Percentiles rank a stretch among this genome's conserved stretches.
Evolutionary conservation across 306 rosid species (phyloP).

Genomic region (Canavalia ensiformis): DNA sequence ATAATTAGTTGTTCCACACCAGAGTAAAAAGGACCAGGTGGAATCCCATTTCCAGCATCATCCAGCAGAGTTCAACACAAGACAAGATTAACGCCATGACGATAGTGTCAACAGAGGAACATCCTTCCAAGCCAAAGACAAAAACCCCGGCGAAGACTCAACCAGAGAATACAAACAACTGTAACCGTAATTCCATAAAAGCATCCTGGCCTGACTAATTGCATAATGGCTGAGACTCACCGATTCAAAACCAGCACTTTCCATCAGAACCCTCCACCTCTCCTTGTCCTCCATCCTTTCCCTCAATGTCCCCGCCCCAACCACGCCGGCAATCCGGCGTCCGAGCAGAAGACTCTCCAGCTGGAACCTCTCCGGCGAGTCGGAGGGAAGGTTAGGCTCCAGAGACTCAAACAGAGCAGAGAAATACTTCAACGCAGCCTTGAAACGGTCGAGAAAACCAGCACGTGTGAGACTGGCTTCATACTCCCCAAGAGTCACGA

Average conservation of each 20-base stretch:
- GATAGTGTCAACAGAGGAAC: conserved; percentile 87
- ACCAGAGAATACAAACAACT: conserved; percentile 65
- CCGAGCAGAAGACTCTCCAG: conserved; percentile 79
- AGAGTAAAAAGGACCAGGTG: conserved; percentile 79
- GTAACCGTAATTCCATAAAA: conserved; percentile 80
- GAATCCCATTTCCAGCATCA: conserved; percentile 51
- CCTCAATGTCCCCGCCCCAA: conserved; percentile 59
- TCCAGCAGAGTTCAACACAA: not conserved
- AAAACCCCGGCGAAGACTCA: conserved; percentile 82
- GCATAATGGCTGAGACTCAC: conserved; percentile 87
- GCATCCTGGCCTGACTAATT: conserved; percentile 83
- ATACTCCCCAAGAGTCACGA: conserved; percentile 88
- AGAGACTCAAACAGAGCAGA: conserved; percentile 82
- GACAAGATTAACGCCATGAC: conserved; percentile 77
- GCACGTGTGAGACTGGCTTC: conserved; percentile 76
- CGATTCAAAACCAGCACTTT: conserved; percentile 70
- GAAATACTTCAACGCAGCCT: conserved; percentile 74
- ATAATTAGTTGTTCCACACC: conserved; percentile 64
- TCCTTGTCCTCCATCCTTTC: conserved; percentile 85
- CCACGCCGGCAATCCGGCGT: conserved; percentile 61
- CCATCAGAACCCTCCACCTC: conserved; percentile 83
- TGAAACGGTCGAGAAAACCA: conserved; percentile 69
- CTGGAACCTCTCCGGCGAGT: conserved; percentile 74
- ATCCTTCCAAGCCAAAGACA: conserved; percentile 88
- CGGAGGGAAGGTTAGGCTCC: conserved; percentile 75